Base-by-base conservation (phyloP, 768 basidiomycete species). In the Tricholoma bakamatsutake region DNA sequence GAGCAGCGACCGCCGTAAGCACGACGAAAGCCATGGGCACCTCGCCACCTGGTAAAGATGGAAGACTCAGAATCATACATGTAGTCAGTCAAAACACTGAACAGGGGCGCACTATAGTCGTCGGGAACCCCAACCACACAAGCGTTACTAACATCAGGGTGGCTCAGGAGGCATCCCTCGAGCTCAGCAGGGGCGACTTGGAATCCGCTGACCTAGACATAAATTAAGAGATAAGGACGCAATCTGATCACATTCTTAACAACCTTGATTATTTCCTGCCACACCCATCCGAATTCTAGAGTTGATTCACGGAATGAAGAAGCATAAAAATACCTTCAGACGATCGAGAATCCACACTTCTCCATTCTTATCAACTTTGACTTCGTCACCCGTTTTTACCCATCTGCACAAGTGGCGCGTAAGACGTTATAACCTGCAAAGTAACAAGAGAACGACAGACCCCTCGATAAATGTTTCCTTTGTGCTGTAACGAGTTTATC, bases 131-230 rank as follows among this genome's bases (percentile, higher is more conserved):
- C 80, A 15, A 89, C 80, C 1, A 89, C 85, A 59, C 87, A 87
- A 2, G 74, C 74, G 40, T 85, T 80, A 4, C 73, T 72, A 21
- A 88, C 79, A 60, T 85, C 84, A 0, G 76, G 68, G 59, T 87
- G 82, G 43, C 73, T 76, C 27, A 86, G 65, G n/a, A 86, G 62
- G 56, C 83, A 83, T 18, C 80, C 87, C 62, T 88, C 87, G 9
- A 88, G 72, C 59, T 87, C 86, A 3, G 87, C 85, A 2, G 87
- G 87, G 1, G 87, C 84, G 1, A 89, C 87, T 64, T 89, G 87
- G 65, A 84, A 85, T 2, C 88, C 87, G 62, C 71, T 78, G 42
- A 85, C 82, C 71, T 86, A 74, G 62, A 27, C 77, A 67, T 13
- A 4, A n/a, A 15, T 47, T 30, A 24, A 35, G 33, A 24, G 33